Conservation (phyloP, 805 yeast species). For the Scheffersomyces stipitis region DNA sequence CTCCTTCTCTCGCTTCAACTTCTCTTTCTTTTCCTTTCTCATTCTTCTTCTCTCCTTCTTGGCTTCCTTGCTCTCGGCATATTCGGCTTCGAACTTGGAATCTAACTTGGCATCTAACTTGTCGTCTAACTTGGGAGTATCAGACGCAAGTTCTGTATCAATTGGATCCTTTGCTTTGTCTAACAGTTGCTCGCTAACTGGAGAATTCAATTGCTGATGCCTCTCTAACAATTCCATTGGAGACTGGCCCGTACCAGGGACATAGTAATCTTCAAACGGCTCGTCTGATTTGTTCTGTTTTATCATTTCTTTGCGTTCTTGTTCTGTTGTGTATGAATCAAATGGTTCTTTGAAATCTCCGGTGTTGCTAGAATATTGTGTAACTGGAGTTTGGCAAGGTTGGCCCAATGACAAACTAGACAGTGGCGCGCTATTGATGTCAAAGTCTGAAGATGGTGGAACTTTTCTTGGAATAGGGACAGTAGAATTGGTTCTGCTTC, state of each 20-base stretch:
- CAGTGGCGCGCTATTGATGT: background rate
- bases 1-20: constrained; percentile 8
- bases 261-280: constrained; percentile 26
- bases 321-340: constrained; percentile 20
- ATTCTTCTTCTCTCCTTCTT: constrained; percentile 13
- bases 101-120: background rate
- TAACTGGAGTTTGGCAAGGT: constrained; percentile 10
- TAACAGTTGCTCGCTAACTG: background rate
- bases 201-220: background rate
- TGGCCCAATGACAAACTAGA: no score
- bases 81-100: no score
- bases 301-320: constrained; percentile 12
- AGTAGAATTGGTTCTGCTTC: background rate
- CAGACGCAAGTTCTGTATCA: background rate
- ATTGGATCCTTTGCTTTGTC: constrained; percentile 1
- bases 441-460: no score
- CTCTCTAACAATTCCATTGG: background rate
- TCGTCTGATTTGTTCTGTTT: constrained; percentile 13
- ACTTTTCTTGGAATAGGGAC: background rate
- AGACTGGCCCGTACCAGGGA: no score
- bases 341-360: constrained; percentile 25
- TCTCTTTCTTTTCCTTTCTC: constrained; percentile 16
- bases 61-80: constrained; percentile 8
- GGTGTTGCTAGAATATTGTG: background rate
- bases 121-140: background rate